Evolutionary conservation across 164 flowering plant genomes (phyloP).

Genomic region (Annona cherimola): DNA sequence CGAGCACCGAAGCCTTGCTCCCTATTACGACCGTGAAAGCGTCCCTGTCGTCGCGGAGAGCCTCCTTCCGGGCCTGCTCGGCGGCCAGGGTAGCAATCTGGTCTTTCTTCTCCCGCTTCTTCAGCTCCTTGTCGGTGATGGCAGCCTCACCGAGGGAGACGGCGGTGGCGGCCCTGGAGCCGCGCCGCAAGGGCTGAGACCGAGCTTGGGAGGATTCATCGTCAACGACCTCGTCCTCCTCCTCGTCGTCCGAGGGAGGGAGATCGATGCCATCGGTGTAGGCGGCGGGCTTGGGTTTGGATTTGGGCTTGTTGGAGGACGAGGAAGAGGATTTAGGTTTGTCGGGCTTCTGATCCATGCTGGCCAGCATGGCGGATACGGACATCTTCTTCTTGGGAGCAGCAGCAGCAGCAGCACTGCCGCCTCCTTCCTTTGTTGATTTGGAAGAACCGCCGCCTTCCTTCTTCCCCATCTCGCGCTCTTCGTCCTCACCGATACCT

Average conservation of each 20-base stretch:
- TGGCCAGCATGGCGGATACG: slow-evolving; percentile 71
- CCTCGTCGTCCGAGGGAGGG: slow-evolving; percentile 62
- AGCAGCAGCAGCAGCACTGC: background rate
- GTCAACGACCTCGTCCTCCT: slow-evolving; percentile 33
- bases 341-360: slow-evolving; percentile 71
- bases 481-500: too few relatives aligned
- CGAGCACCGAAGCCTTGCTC: slow-evolving; percentile 6
- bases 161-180: slow-evolving; percentile 11
- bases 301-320: slow-evolving; percentile 23
- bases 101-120: slow-evolving; percentile 75
- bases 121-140: slow-evolving; percentile 52
- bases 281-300: slow-evolving; percentile 32
- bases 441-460: too few relatives aligned
- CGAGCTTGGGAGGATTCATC: slow-evolving; percentile 9
- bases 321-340: slow-evolving; percentile 48
- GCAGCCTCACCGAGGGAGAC: slow-evolving; percentile 30
- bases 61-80: slow-evolving; percentile 52
- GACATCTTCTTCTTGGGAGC: slow-evolving; percentile 48
- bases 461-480: too few relatives aligned
- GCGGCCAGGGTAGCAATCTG: slow-evolving; percentile 44
- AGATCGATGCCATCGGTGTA: slow-evolving; percentile 72
- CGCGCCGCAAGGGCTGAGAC: background rate
- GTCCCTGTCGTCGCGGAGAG: slow-evolving; percentile 73
- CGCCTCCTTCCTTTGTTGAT: too few relatives aligned
- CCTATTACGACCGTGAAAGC: slow-evolving; percentile 39